Evolutionary conservation across 148 eudicot genomes (phyloP), one percentile per base, ranked within the genome.

Genomic region (Fagopyrum tataricum): DNA sequence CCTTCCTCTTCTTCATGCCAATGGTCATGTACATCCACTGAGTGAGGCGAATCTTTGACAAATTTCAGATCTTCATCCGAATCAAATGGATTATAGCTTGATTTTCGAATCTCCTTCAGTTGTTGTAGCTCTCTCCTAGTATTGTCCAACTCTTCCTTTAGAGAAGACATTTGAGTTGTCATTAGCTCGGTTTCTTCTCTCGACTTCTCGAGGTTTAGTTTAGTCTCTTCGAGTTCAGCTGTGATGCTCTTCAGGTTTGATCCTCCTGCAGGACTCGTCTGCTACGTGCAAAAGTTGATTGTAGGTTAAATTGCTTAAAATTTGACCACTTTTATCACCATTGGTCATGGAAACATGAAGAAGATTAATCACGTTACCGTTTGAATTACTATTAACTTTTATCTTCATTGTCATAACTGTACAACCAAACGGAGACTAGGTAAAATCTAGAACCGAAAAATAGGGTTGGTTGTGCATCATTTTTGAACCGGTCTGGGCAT

Each of bases 81-180:
- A 37, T 81, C 82, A 6, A 39, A 51, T 12, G 42, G 49, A 80
- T 83, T 23, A 75, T 64, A 70, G 72, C 74, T 44, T 79, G 85
- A 56, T 82, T 82, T 40, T 84, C 79, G 7, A 79, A 78, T 48
- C 83, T 31, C 56, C 77, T 91, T 92, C 1, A 93, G 81, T 24
- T 82, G 76, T 42, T 81, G 84, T 13, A 93, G 90, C 77, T 93
- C 96, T 55, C 72, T 71, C 66, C 80, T 93, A 7, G 98, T 88
- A 62, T 79, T 78, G 73, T 91, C 89, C 6, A 93, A 97, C 62
- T 93, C 97, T 46, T 86, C 82, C 73, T 85, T 84, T 4, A 93
- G 74, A 4, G 90, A 76, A 43, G 91, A 85, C 48, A 91, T 76
- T 76, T 81, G 81, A n/a, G 67, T 82, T 0, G 92, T 89, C 93